Evolutionary conservation across 768 basidiomycete species (phyloP).

Genomic region (Hygrocybe coccinea): DNA sequence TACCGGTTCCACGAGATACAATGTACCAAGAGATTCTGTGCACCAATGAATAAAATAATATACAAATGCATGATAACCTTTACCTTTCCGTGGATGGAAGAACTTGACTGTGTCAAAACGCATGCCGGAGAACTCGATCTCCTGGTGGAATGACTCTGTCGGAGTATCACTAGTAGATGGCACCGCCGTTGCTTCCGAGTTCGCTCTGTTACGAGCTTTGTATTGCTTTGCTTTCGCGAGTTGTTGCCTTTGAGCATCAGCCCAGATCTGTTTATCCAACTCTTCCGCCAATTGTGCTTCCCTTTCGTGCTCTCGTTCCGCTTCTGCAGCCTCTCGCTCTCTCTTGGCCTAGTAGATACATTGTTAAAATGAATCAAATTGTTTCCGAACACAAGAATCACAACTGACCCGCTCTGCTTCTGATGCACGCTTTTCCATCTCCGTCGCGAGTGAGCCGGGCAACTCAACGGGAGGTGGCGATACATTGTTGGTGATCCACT

Average conservation of each 20-base stretch:
- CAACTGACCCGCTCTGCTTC: slow-evolving; percentile 60
- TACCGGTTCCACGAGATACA: slow-evolving; percentile 71
- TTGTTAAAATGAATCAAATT: too few species aligned
- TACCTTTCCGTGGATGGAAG: slow-evolving; percentile 68
- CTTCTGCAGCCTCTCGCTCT: slow-evolving; percentile 41
- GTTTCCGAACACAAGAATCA: too few species aligned
- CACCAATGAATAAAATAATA: neutral
- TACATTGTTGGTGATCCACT: slow-evolving; percentile 62
- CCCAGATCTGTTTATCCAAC: slow-evolving; percentile 62
- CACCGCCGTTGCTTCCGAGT: slow-evolving; percentile 67
- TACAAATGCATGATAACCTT: too few species aligned
- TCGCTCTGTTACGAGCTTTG: slow-evolving; percentile 56
- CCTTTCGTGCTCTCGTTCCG: slow-evolving; percentile 45
- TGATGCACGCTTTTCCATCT: slow-evolving; percentile 71
- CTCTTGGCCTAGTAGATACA: slow-evolving; percentile 1
- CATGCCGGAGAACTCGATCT: slow-evolving; percentile 56
- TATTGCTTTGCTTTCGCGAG: slow-evolving; percentile 49
- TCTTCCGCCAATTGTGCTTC: slow-evolving; percentile 52
- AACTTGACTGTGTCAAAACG: slow-evolving; percentile 62
- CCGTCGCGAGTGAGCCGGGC: slow-evolving; percentile 65
- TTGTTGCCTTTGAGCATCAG: slow-evolving; percentile 57
- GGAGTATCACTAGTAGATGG: slow-evolving; percentile 47
- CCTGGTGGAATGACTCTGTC: slow-evolving; percentile 55
- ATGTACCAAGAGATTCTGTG: slow-evolving; percentile 61
- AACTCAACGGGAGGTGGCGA: slow-evolving; percentile 53